phyloP scores from a whole-genome alignment of 257 asterid genomes.

The Plantago elongata region DNA sequence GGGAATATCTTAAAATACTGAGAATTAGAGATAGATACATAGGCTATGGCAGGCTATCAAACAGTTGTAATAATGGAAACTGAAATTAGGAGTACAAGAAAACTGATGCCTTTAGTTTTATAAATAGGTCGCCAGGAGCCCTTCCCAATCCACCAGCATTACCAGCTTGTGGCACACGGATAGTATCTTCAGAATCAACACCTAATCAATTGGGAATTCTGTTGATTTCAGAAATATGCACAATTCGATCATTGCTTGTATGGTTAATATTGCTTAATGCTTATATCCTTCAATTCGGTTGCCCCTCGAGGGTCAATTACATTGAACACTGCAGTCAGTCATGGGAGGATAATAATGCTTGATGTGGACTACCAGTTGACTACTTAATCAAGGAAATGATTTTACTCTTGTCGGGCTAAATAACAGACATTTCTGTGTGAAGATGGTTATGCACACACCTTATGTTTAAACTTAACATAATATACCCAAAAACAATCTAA shows the following conservation, averaged over 20 bases:
- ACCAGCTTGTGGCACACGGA: constrained; percentile 78
- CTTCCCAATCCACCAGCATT: constrained; percentile 65
- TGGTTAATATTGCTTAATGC: no score
- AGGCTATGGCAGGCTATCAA: constrained; percentile 9
- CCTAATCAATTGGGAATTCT: constrained; percentile 62
- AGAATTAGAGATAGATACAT: background rate
- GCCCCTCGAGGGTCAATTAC: no score
- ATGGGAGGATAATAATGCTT: no score
- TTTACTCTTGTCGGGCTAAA: no score
- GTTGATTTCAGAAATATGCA: no score
- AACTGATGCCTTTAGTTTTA: constrained; percentile 60
- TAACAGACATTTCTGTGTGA: background rate
- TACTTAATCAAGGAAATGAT: no score
- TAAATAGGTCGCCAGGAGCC: constrained; percentile 61
- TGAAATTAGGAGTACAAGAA: constrained; percentile 4
- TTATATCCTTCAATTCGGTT: no score
- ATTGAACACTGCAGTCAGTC: no score
- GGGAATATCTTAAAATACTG: background rate
- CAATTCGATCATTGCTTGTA: no score
- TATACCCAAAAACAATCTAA: no score
- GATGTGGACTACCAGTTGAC: no score
- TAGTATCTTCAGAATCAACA: constrained; percentile 78
- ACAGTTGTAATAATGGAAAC: constrained; percentile 1
- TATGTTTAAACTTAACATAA: no score
- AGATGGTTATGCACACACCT: background rate